Conservation (phyloP, 2,329 filamentous ascomycete genomes). For the Epichloe hybrida region DNA sequence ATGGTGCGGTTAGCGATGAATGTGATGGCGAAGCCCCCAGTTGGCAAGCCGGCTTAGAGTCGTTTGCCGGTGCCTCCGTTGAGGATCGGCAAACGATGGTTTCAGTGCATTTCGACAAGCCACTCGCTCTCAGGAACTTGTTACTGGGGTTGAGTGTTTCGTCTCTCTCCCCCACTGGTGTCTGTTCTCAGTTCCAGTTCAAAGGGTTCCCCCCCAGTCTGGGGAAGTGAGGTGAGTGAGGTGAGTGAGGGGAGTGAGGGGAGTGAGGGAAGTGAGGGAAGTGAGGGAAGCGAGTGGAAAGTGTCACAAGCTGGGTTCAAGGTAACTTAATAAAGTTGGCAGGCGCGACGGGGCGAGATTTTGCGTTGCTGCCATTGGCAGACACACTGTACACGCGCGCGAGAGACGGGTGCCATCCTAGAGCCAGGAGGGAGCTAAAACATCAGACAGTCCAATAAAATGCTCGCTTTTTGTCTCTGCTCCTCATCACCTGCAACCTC, state of each 20-base stretch:
- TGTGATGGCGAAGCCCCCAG: not conserved
- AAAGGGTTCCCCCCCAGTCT: constrained; percentile 2
- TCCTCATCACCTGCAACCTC: constrained; percentile 3
- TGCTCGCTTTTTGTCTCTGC: constrained; percentile 1
- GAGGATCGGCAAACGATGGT: not conserved
- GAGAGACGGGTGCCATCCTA: not conserved
- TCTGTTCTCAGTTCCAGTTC: not conserved
- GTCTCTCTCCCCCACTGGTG: not conserved
- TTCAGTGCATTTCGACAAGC: constrained; percentile 1
- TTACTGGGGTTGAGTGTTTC: constrained; percentile 1
- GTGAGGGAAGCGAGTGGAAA: not conserved
- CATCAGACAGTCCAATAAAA: not conserved
- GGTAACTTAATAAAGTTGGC: not conserved
- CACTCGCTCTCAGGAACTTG: constrained; percentile 1
- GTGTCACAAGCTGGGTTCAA: not conserved
- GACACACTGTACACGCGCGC: not conserved
- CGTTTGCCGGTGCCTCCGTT: not conserved
- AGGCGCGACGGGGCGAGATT: constrained; percentile 2
- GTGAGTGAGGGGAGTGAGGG: not conserved
- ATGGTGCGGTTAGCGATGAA: not conserved
- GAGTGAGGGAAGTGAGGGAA: not conserved
- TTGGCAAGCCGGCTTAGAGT: not conserved
- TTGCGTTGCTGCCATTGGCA: constrained; percentile 5
- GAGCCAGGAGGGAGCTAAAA: not conserved
- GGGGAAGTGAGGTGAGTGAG: constrained; percentile 3